A percentile compares a stretch with the other conserved stretches of the same genome.
These are phyloP conservation scores for Sporodiniella umbellata DNA, from an alignment of 371 early-diverging fungal genomes.

Conservation along the genomic window DNA sequence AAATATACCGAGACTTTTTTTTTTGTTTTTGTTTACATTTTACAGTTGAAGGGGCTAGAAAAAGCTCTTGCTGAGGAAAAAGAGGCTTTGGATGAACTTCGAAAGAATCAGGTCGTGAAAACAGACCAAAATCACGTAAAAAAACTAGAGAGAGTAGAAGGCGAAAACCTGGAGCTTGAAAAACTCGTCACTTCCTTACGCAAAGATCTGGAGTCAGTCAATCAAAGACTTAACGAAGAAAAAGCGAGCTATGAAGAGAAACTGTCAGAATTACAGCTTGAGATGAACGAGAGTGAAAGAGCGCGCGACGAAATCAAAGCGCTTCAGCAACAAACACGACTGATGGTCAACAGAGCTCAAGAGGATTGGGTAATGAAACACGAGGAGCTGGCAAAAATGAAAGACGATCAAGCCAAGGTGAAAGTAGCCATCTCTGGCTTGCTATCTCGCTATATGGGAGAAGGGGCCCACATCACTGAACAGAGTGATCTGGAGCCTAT, in stretches of 20 bases:
- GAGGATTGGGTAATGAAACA: constrained; percentile 49
- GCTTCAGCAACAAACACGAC: constrained; percentile 44
- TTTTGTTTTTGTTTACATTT: too few species aligned
- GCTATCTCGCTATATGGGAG: constrained; percentile 5
- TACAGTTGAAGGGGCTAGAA: constrained; percentile 15
- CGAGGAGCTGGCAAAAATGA: constrained; percentile 25
- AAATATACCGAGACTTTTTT: background rate
- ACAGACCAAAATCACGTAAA: constrained; percentile 8
- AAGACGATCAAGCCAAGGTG: background rate
- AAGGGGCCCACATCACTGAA: background rate
- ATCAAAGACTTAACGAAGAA: constrained; percentile 15
- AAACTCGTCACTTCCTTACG: constrained; percentile 14
- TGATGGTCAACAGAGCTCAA: constrained; percentile 51
- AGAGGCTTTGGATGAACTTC: constrained; percentile 12
- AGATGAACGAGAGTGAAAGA: constrained; percentile 31
- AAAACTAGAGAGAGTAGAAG: background rate
- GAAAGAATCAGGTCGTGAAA: constrained; percentile 14
- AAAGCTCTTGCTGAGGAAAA: constrained; percentile 18
- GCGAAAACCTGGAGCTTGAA: constrained; percentile 2
- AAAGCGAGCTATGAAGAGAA: constrained; percentile 13
- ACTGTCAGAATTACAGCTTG: constrained; percentile 15
- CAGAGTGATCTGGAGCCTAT: background rate
- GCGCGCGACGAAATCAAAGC: constrained; percentile 42
- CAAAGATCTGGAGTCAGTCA: constrained; percentile 21
- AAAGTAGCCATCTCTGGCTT: constrained; percentile 8